A percentile compares a stretch with the other conserved stretches of the same genome.
phyloP scores from a whole-genome alignment of 306 rosid genomes.

The Vigna nakashimae region DNA sequence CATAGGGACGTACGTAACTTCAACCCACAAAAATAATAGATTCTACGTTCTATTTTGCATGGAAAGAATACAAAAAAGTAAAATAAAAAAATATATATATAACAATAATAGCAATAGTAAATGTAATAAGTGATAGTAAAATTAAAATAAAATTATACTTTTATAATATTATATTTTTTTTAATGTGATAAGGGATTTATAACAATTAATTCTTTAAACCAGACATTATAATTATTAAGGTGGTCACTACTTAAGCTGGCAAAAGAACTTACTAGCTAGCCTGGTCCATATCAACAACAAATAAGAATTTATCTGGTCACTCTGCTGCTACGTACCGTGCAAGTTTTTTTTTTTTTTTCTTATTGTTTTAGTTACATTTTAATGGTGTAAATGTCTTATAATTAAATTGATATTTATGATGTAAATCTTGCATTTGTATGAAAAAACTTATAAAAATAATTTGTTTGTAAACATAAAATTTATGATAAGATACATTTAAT shows the following conservation, averaged over 20 bases:
- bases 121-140: not conserved
- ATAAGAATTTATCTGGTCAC: not conserved
- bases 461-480: not conserved
- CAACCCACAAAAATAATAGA: constrained; percentile 13
- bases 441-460: too few species aligned
- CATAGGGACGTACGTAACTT: constrained; percentile 43
- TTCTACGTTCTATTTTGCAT: not conserved
- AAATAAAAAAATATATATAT: not conserved
- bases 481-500: not conserved
- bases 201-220: not conserved
- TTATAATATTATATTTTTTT: not conserved
- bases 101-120: not conserved
- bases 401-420: not conserved
- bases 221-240: not conserved
- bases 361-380: not conserved
- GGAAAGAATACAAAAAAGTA: not conserved
- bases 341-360: too few species aligned
- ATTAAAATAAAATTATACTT: not conserved
- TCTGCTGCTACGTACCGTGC: not conserved
- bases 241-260: constrained; percentile 40
- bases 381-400: not conserved
- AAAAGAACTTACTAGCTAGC: constrained; percentile 35
- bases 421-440: not conserved
- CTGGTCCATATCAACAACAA: constrained; percentile 41
- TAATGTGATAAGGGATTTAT: not conserved